Evolutionary conservation across 768 basidiomycete genomes (phyloP).

Genomic region (Solioccasus polychromus): DNA sequence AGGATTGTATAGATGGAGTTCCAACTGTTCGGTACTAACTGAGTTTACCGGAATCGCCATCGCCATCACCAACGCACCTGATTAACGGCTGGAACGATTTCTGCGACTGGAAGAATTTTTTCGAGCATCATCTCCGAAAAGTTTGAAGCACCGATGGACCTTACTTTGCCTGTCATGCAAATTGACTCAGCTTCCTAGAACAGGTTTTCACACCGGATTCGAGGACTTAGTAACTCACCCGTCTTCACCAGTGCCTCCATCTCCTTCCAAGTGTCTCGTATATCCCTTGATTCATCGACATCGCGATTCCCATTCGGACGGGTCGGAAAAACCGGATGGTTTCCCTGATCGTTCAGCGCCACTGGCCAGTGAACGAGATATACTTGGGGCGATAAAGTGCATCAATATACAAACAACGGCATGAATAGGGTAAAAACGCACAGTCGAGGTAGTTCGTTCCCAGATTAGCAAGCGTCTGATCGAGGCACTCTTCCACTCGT

Average conservation of each 20-base stretch:
- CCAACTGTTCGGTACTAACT: constrained; percentile 45
- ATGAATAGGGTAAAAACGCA: constrained; percentile 32
- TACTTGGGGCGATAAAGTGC: constrained; percentile 26
- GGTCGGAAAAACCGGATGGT: constrained; percentile 54
- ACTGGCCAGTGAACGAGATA: constrained; percentile 83
- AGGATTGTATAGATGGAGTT: constrained; percentile 72
- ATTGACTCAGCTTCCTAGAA: constrained; percentile 7
- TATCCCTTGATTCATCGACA: constrained; percentile 60
- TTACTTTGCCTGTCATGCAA: constrained; percentile 53
- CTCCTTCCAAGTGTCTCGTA: constrained; percentile 78
- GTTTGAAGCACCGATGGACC: constrained; percentile 73
- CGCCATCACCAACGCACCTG: constrained; percentile 46
- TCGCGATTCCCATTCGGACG: constrained; percentile 66
- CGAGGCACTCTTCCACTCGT: constrained; percentile 69
- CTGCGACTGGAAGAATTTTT: constrained; percentile 63
- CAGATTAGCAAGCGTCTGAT: constrained; percentile 72
- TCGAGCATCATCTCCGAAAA: constrained; percentile 67
- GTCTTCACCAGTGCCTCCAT: constrained; percentile 73
- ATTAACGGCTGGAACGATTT: constrained; percentile 68
- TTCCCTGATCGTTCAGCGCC: constrained; percentile 67
- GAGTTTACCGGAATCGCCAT: background rate
- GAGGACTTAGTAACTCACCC: constrained; percentile 34
- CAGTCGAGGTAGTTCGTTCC: constrained; percentile 85
- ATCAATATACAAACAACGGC: background rate
- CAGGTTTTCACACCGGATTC: constrained; percentile 1